Evolutionary conservation across 805 yeast genomes (phyloP), one percentile per base, ranked within the genome.

Genomic region (Saccharomyces kudriavzevii): DNA sequence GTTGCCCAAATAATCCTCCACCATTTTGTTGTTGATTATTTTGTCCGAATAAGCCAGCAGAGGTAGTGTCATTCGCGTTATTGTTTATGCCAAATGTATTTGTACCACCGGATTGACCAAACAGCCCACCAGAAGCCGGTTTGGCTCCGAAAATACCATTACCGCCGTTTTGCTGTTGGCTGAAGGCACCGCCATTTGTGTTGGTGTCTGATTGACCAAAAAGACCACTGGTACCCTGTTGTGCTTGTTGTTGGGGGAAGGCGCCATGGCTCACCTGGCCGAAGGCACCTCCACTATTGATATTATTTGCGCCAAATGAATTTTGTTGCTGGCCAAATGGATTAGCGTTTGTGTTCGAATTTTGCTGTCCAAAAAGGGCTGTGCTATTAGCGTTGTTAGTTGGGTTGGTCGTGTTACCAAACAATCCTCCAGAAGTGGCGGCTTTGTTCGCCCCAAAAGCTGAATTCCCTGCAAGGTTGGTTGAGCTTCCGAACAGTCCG

Each of bases 21-120:
- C 43, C 49, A 26, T 17, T 40, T 50, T 46, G 55, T 45, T 49
- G 40, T n/a, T 50, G 40, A n/a, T 43, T 48, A 47, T 47, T 53
- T 53, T 59, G 61, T 6, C 74, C 75, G 58, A 72, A 71, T 45
- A 69, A 49, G 8, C 72, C 72, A 29, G 74, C 73, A 50, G 70
- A 46, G 35, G 31, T 74, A 14, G 6, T 25, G 17, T 27, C 43
- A 72, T 49, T 74, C 72, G 48, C 65, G 46, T 53, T 59, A 49
- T 59, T 61, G 40, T 58, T 62, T 46, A 58, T 63, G 14, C 80
- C 80, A 64, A 74, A 76, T 24, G 76, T 56, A 10, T 27, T 53
- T 45, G 53, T 45, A 50, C 57, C 62, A 31, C 59, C 59, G 40
- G 56, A 53, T 45, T 65, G 63, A 9, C 73, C 74, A 57, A 70